phyloP scores from a whole-genome alignment of 345 rosid species.

The Eucalyptus pauciflora region DNA sequence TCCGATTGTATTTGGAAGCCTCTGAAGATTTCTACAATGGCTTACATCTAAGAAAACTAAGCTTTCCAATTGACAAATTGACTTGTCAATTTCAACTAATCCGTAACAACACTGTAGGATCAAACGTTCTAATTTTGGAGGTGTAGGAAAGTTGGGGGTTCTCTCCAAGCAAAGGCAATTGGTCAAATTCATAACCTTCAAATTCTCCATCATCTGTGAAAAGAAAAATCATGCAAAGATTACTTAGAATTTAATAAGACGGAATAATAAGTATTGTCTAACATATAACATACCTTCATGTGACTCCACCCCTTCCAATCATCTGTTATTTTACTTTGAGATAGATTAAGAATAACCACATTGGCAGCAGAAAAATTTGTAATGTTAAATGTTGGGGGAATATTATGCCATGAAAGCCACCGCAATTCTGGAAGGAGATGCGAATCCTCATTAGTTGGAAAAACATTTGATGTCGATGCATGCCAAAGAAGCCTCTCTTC shows the following conservation, averaged over 20 bases:
- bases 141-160: accelerated
- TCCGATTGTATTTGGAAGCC: neutral
- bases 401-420: neutral
- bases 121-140: neutral
- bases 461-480: accelerated
- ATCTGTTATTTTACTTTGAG: accelerated
- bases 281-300: neutral
- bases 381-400: neutral
- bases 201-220: neutral
- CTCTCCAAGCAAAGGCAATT: accelerated
- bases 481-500: accelerated
- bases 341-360: neutral
- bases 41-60: accelerated
- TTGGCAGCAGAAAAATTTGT: neutral
- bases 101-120: accelerated
- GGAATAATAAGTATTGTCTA: accelerated
- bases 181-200: accelerated
- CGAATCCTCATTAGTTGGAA: accelerated
- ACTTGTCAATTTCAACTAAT: neutral
- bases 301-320: neutral
- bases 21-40: accelerated
- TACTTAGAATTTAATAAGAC: accelerated
- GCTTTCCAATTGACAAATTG: neutral
- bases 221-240: neutral
- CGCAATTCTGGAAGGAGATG: neutral